Conservation (phyloP, 331 rosid species). For the Cydonia oblonga region DNA sequence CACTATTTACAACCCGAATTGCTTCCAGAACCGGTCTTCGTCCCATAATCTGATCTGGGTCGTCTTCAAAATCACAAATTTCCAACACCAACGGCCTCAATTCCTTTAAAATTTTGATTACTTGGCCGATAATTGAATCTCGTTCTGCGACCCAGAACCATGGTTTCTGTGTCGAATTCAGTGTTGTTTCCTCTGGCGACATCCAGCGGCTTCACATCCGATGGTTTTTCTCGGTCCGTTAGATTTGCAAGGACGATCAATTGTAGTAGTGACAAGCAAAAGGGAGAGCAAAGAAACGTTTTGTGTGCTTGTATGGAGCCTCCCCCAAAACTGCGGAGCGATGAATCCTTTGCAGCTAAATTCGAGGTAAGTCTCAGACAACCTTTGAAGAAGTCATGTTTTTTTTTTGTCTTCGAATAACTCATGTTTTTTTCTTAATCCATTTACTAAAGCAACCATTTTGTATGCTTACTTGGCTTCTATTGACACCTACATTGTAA, state of each 20-base stretch:
- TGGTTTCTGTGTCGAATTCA: constrained; percentile 52
- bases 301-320: constrained; percentile 81
- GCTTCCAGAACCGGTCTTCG: background rate
- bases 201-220: constrained; percentile 16
- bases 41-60: constrained; percentile 1
- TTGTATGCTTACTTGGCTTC: background rate
- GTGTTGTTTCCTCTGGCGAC: constrained; percentile 32
- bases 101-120: background rate
- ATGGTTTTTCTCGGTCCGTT: constrained; percentile 21
- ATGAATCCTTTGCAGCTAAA: constrained; percentile 44
- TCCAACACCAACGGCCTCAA: background rate
- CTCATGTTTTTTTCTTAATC: too few relatives aligned
- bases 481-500: background rate
- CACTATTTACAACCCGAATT: background rate
- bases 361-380: constrained; percentile 40
- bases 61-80: background rate
- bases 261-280: constrained; percentile 15
- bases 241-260: constrained; percentile 15
- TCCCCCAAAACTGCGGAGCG: constrained; percentile 44
- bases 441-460: background rate
- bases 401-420: background rate
- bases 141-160: constrained; percentile 13
- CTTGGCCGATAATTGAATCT: background rate
- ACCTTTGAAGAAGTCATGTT: background rate
- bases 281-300: constrained; percentile 30